phyloP scores from a whole-genome alignment of 495 filamentous ascomycete species.

The Neurospora sublineolata region DNA sequence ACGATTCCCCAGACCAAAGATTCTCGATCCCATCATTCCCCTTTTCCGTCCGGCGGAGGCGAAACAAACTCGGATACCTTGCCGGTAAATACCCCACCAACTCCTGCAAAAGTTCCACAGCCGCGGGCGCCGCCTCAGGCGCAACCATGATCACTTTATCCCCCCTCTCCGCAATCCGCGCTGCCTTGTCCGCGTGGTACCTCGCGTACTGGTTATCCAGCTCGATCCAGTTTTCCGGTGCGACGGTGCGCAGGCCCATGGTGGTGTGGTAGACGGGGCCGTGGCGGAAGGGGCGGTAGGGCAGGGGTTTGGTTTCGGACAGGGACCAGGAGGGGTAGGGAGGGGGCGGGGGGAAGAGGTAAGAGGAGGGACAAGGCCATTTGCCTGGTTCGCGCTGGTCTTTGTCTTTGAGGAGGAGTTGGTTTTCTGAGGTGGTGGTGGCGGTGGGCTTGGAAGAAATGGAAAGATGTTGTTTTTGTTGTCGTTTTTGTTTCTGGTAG shows the following conservation, averaged over 20 bases:
- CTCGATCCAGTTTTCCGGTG: constrained; percentile 80
- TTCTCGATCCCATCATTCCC: constrained; percentile 67
- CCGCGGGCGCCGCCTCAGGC: constrained; percentile 64
- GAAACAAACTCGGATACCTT: constrained; percentile 66
- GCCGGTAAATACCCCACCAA: constrained; percentile 65
- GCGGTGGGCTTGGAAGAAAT: not conserved
- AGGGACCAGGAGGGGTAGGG: constrained; percentile 67
- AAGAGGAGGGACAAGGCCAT: constrained; percentile 55
- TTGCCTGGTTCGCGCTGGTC: constrained; percentile 24
- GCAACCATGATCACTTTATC: constrained; percentile 57
- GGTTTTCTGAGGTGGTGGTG: not conserved
- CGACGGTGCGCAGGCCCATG: constrained; percentile 70
- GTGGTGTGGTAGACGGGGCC: constrained; percentile 63
- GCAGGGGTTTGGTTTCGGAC: constrained; percentile 57
- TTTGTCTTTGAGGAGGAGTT: not conserved
- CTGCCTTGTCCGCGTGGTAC: constrained; percentile 64
- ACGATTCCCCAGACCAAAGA: constrained; percentile 56
- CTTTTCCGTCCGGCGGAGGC: constrained; percentile 41
- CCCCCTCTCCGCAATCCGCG: constrained; percentile 60
- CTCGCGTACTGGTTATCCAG: constrained; percentile 73
- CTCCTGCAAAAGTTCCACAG: constrained; percentile 71
- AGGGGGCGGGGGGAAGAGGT: constrained; percentile 52
- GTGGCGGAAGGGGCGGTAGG: constrained; percentile 77
- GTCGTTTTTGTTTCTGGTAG: not conserved
- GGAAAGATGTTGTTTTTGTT: not conserved